Evolutionary conservation across 108 stramenopile genomes (phyloP).

Genomic region (Skeletonema potamos): DNA sequence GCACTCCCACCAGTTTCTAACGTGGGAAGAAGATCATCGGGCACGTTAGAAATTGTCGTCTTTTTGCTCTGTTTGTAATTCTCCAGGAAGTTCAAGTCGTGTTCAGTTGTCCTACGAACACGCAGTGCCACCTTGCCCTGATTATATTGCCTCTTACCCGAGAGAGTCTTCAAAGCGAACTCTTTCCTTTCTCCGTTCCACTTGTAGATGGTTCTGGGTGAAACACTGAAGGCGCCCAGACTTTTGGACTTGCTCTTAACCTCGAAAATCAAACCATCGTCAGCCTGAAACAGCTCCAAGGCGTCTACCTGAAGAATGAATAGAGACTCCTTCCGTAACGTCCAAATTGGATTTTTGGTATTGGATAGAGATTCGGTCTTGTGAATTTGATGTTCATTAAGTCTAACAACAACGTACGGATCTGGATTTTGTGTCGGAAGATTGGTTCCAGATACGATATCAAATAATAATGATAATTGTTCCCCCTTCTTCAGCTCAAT

Average conservation of each 20-base stretch:
- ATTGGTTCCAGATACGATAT: conserved; percentile 69
- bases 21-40: conserved; percentile 5
- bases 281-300: conserved; percentile 59
- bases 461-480: conserved; percentile 50
- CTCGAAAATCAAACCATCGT: conserved; percentile 65
- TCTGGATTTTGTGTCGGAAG: conserved; percentile 57
- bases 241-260: conserved; percentile 56
- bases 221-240: conserved; percentile 51
- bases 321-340: conserved; percentile 61
- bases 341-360: conserved; percentile 83
- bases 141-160: conserved; percentile 23
- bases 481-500: conserved; percentile 53
- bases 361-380: conserved; percentile 52
- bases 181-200: conserved; percentile 68
- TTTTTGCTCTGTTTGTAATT: conserved; percentile 30
- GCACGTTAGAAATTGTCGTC: background rate
- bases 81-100: conserved; percentile 74
- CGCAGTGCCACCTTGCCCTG: conserved; percentile 64
- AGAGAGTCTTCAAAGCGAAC: conserved; percentile 27
- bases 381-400: conserved; percentile 60
- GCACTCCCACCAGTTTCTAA: conserved; percentile 16
- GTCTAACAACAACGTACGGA: conserved; percentile 57
- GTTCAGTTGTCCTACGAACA: conserved; percentile 63
- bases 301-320: conserved; percentile 60
- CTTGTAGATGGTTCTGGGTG: conserved; percentile 52